These are phyloP conservation scores for Metschnikowia bowlesiae DNA, from an alignment of 805 yeast species.

Conservation along the genomic window DNA sequence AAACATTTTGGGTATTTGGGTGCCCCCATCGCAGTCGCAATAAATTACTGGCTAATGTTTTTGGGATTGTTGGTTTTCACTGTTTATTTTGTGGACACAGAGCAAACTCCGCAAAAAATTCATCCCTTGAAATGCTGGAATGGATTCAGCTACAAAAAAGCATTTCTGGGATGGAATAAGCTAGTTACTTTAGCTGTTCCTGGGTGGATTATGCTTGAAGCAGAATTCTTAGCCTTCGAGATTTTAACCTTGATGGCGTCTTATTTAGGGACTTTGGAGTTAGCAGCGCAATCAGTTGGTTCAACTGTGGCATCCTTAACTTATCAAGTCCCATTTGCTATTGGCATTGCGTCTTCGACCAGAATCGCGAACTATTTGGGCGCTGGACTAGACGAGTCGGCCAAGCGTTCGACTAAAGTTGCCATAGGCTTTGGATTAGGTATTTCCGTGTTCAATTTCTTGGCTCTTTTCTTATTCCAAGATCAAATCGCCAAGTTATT, in stretches of 20 bases:
- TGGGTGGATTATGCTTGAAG: conserved; percentile 55
- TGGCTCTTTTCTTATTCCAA: conserved; percentile 28
- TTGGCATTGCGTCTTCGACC: conserved; percentile 55
- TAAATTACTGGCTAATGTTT: conserved; percentile 56
- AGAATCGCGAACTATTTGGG: conserved; percentile 56
- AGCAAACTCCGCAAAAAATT: conserved; percentile 41
- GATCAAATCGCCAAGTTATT: conserved; percentile 42
- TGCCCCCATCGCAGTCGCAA: conserved; percentile 56
- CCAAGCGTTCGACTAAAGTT: conserved; percentile 34
- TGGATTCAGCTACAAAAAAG: conserved; percentile 37
- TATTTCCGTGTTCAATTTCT: conserved; percentile 31
- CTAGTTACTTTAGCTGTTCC: conserved; percentile 47
- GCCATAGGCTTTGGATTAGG: conserved; percentile 34
- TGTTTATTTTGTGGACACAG: conserved; percentile 30
- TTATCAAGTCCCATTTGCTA: conserved; percentile 55
- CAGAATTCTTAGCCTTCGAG: conserved; percentile 58
- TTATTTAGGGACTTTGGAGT: conserved; percentile 47
- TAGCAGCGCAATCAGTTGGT: conserved; percentile 51
- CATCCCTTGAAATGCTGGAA: conserved; percentile 50
- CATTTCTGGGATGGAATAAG: conserved; percentile 45
- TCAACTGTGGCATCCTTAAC: conserved; percentile 40
- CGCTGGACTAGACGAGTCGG: conserved; percentile 36
- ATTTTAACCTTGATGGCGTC: conserved; percentile 52
- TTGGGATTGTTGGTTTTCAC: conserved; percentile 38
- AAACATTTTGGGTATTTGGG: conserved; percentile 48